These are phyloP conservation scores for Vigna nakashimae DNA, from an alignment of 306 rosid genomes.

Conservation along the genomic window DNA sequence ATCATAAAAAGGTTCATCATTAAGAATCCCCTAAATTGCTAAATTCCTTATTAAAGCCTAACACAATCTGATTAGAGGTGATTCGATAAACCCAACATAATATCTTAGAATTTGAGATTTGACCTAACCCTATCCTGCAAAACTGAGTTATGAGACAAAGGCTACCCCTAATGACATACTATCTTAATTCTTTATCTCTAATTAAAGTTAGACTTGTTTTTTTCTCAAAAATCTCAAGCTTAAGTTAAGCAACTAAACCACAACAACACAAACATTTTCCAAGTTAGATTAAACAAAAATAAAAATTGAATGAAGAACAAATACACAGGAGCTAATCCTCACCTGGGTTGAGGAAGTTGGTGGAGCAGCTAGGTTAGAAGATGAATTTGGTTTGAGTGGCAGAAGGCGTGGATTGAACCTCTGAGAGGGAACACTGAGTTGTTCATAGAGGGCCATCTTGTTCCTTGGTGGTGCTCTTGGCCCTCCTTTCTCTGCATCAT, in stretches of 20 bases:
- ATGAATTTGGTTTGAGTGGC: neutral
- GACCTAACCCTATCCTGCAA: too few species aligned
- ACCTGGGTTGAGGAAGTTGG: neutral
- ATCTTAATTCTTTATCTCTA: too few species aligned
- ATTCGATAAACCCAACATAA: too few species aligned
- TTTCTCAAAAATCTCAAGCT: too few species aligned
- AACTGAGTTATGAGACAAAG: too few species aligned
- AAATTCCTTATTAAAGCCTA: neutral
- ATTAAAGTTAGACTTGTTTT: too few species aligned
- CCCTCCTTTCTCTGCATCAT: slow-evolving; percentile 27
- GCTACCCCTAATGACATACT: too few species aligned
- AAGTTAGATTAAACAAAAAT: neutral
- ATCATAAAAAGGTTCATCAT: neutral
- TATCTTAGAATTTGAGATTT: too few species aligned
- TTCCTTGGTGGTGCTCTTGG: slow-evolving; percentile 20
- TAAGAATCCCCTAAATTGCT: neutral
- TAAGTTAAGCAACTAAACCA: neutral
- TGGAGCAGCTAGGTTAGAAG: neutral
- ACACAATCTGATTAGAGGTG: too few species aligned
- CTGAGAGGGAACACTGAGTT: slow-evolving; percentile 1
- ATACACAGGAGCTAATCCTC: neutral
- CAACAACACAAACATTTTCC: neutral
- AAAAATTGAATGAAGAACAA: neutral
- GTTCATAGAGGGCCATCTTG: slow-evolving; percentile 26
- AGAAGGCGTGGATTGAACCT: slow-evolving; percentile 19